Conservation (phyloP, 768 basidiomycete species). For the Cystofilobasidium capitatum region DNA sequence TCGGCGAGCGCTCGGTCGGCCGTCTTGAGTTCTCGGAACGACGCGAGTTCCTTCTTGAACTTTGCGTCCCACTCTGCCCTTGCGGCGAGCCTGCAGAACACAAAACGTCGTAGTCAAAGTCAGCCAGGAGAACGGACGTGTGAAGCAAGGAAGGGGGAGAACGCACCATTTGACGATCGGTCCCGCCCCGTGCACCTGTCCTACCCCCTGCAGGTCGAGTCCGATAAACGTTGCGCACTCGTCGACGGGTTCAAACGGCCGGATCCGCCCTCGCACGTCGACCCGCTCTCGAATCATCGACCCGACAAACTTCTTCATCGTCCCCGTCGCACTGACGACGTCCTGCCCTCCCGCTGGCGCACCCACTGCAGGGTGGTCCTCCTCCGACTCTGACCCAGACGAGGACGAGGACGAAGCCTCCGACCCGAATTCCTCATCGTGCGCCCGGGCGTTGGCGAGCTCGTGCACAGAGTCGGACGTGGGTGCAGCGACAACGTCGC, state of each 20-base stretch:
- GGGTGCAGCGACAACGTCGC: neutral
- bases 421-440: neutral
- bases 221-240: slow-evolving; percentile 31
- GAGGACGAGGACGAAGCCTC: slow-evolving; percentile 5
- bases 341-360: neutral
- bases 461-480: slow-evolving; percentile 5
- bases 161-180: slow-evolving; percentile 33
- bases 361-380: too few relatives aligned
- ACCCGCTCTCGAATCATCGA: slow-evolving; percentile 36
- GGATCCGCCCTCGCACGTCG: slow-evolving; percentile 33
- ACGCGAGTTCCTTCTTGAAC: slow-evolving; percentile 33
- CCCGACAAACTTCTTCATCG: neutral
- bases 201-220: slow-evolving; percentile 34
- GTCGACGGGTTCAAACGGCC: slow-evolving; percentile 34
- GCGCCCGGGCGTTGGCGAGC: neutral
- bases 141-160: neutral
- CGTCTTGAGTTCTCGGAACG: slow-evolving; percentile 32
- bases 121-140: neutral
- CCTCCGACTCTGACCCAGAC: neutral
- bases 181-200: slow-evolving; percentile 35
- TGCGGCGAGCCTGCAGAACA: slow-evolving; percentile 33
- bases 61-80: slow-evolving; percentile 38
- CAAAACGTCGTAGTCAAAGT: neutral
- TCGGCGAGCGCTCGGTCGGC: slow-evolving; percentile 35
- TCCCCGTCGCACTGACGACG: slow-evolving; percentile 6